phyloP scores from a whole-genome alignment of 495 filamentous ascomycete species.

The Aspergillus coremiiformis region DNA sequence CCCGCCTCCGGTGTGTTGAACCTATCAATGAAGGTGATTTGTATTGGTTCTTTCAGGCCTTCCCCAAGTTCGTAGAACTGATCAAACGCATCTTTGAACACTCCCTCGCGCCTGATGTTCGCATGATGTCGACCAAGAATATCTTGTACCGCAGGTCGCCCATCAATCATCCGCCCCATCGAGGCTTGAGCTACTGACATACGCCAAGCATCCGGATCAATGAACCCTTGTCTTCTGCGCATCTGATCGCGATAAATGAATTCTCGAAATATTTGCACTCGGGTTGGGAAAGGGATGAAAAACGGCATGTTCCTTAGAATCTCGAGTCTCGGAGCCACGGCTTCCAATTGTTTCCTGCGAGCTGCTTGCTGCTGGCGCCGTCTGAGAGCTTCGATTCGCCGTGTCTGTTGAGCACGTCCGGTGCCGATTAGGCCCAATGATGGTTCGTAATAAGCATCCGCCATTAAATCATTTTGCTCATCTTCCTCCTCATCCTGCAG shows the following conservation, averaged over 20 bases:
- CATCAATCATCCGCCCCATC: conserved; percentile 33
- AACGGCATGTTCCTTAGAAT: conserved; percentile 96
- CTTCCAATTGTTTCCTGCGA: conserved; percentile 59
- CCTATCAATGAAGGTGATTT: conserved; percentile 92
- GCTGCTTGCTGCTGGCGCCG: conserved; percentile 56
- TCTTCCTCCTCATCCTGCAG: conserved; percentile 54
- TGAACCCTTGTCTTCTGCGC: conserved; percentile 62
- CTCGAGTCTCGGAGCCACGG: conserved; percentile 76
- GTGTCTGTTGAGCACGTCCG: conserved; percentile 44
- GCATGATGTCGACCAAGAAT: conserved; percentile 68
- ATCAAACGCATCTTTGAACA: conserved; percentile 80
- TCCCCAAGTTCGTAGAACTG: conserved; percentile 78
- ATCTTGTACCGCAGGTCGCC: conserved; percentile 30
- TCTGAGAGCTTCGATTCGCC: conserved; percentile 46
- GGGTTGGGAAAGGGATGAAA: conserved; percentile 84
- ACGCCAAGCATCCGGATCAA: conserved; percentile 77
- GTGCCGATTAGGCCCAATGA: conserved; percentile 43
- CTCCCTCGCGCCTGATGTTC: conserved; percentile 66
- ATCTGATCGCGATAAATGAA: conserved; percentile 81
- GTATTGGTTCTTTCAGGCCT: conserved; percentile 90
- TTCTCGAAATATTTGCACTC: conserved; percentile 89
- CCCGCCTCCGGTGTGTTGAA: conserved; percentile 84
- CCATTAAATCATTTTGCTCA: conserved; percentile 29
- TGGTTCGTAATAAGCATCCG: conserved; percentile 24
- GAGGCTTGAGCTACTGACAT: conserved; percentile 45